Evolutionary conservation across 2,329 filamentous ascomycete species (phyloP), one percentile per base, ranked within the genome.

Genomic region (Botrytis galanthina): DNA sequence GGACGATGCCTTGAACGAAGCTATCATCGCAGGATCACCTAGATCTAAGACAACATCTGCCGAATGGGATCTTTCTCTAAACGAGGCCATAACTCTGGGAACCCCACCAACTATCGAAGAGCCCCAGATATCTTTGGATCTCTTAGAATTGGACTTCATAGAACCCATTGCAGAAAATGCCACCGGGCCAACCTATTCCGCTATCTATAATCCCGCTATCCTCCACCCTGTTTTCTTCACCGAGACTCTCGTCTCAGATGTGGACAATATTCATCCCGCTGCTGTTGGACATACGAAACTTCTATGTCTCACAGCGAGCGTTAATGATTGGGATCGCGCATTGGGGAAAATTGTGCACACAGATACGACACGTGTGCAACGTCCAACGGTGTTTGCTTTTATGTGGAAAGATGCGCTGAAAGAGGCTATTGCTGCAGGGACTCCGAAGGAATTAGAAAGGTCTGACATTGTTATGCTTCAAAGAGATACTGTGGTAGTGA

Each of bases 1-100:
- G 79, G 75, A 78, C 39, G 73, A 74, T 32, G 79, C 78, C 37
- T 76, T 79, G 20, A 59, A 70, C 22, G 75, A 79, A 73, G 78
- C 78, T 29, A 75, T 80, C 26, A 66, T 71, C n/a, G 75, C 77
- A 39, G 74, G 77, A 12, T n/a, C 68, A 18, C 69, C 29, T 18
- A 68, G 18, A 37, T 63, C 59, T 20, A 57, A 62, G 8, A 60
- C 72, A 46, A 75, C 60, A n/a, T 35, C 73, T 26, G 51, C 71
- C 3, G 73, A 76, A 46, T 79, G 75, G 77, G 68, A 77, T 37
- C 64, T 75, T 51, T 76, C 76, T 51, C 71, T 79, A 3, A 48
- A 67, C 42, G 54, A 74, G 32, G 75, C 77, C 42, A 66, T 78
- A 18, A 35, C 68, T 18, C 72, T 60, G 5, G 74, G 75, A 8